Percentiles rank a stretch among this genome's conserved stretches.
These are phyloP conservation scores for Tetracentron sinense DNA, from an alignment of 164 flowering plant genomes.

Conservation along the genomic window DNA sequence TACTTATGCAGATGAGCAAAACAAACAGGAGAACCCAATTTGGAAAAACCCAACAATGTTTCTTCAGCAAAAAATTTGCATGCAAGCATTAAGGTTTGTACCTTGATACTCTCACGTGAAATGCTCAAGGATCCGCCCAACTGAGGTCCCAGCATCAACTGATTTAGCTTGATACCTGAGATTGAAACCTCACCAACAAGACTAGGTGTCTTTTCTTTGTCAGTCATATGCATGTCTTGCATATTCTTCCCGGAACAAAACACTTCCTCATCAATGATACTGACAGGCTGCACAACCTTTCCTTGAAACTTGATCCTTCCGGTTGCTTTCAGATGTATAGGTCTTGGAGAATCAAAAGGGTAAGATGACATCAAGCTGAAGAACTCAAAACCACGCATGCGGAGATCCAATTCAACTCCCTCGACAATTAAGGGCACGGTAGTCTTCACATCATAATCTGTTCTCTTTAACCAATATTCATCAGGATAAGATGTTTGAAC, in stretches of 20 bases:
- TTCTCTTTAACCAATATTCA: slow-evolving; percentile 35
- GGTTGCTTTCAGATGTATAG: slow-evolving; percentile 83
- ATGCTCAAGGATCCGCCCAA: slow-evolving; percentile 70
- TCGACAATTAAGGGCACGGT: slow-evolving; percentile 50
- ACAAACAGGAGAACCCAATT: no score
- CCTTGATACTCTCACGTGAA: slow-evolving; percentile 69
- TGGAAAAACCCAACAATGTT: no score
- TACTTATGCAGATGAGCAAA: no score
- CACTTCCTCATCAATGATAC: slow-evolving; percentile 19
- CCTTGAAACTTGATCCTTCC: slow-evolving; percentile 95
- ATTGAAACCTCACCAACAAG: slow-evolving; percentile 82
- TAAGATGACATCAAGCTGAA: slow-evolving; percentile 69
- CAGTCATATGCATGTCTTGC: slow-evolving; percentile 17
- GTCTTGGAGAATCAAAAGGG: slow-evolving; percentile 83
- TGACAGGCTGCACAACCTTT: slow-evolving; percentile 40
- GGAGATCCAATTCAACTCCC: slow-evolving; percentile 86
- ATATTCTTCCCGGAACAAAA: slow-evolving; percentile 16
- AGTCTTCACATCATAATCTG: slow-evolving; percentile 24
- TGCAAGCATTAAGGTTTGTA: slow-evolving; percentile 17
- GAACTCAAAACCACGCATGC: slow-evolving; percentile 97
- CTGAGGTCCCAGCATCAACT: slow-evolving; percentile 90
- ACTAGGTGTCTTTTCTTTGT: slow-evolving; percentile 30
- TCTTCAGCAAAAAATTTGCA: no score
- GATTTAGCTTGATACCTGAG: slow-evolving; percentile 85
- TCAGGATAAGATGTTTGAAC: slow-evolving; percentile 72